These are phyloP conservation scores for Auricularia heimuer DNA, from an alignment of 768 basidiomycete genomes.

Conservation along the genomic window DNA sequence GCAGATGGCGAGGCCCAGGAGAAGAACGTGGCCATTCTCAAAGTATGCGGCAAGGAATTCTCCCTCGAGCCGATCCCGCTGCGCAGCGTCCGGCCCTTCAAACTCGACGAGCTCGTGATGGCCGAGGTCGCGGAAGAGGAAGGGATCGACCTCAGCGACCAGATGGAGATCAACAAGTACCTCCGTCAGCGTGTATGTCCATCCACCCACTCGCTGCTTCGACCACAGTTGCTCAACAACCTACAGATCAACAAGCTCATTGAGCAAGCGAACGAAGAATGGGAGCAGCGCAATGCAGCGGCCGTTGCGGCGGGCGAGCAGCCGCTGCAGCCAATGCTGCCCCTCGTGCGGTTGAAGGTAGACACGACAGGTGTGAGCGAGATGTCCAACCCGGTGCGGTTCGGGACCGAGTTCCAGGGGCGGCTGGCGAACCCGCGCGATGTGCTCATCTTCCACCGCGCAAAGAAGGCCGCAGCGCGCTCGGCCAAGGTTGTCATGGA, in stretches of 20 bases:
- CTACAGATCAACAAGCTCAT: constrained; percentile 75
- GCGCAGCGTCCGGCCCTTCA: constrained; percentile 89
- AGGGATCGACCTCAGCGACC: constrained; percentile 65
- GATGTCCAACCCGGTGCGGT: constrained; percentile 92
- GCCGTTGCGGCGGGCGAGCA: constrained; percentile 55
- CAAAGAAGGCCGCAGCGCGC: constrained; percentile 50
- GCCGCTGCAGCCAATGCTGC: constrained; percentile 62
- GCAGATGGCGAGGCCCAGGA: constrained; percentile 87
- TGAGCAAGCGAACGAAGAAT: constrained; percentile 61
- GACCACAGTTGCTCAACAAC: neutral
- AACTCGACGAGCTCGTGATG: constrained; percentile 72
- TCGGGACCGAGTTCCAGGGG: constrained; percentile 91
- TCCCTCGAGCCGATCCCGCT: constrained; percentile 76
- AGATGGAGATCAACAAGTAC: constrained; percentile 74
- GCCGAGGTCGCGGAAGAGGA: constrained; percentile 71
- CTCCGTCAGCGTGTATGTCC: constrained; percentile 54
- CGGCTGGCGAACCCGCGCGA: constrained; percentile 91
- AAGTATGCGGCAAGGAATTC: constrained; percentile 83
- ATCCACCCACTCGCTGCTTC: neutral
- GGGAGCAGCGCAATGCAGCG: constrained; percentile 62
- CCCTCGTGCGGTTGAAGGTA: constrained; percentile 83
- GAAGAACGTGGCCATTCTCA: constrained; percentile 91
- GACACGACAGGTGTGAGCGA: constrained; percentile 86
- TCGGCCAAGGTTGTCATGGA: constrained; percentile 56
- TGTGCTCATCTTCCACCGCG: constrained; percentile 80